Evolutionary conservation across 1,139 yeast genomes (phyloP), one percentile per base, ranked within the genome.

Genomic region (Wickerhamomyces sp.): DNA sequence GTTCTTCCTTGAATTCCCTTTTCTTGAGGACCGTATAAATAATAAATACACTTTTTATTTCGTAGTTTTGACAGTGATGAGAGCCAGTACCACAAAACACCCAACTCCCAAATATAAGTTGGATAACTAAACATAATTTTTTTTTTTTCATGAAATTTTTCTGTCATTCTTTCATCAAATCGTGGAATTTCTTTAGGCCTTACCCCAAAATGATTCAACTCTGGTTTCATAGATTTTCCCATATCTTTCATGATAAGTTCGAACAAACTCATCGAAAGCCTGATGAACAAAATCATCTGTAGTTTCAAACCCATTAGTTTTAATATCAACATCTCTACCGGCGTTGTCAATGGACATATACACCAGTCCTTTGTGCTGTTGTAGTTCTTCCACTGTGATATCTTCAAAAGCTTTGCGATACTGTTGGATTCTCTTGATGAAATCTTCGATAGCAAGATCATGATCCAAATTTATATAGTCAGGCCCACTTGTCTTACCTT

Each of bases 321-420:
- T 43, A 11, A 55, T 37, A 13, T 33, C 37, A 35, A 61, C 51
- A 4, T 60, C 46, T 46, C 66, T 71, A 10, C 84, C 82, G 14
- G 75, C 81, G 56, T 79, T 76, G 27, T 68, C 61, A 37, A 78
- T 61, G 46, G 68, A 68, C 38, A 78, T 60, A 54, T 76, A 79
- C 54, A 66, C 63, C 34, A 68, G 68, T 1, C 43, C 62, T 9
- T 40, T 27, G 47, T 72, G 67, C 4, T 46, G 40, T 10, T 61
- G 53, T 42, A 81, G 65, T 61, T 84, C 90, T 3, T 64, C 64
- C 13, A 58, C 51, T 2, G 76, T 68, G 23, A 83, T 72, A 8
- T 79, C 81, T 52, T 81, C 77, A 59, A 79, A 83, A n/a, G 76
- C 76, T 39, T 67, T 62, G 45, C 68, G 67, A 59, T 84, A 84